Evolutionary conservation across 73 alveolate genomes (phyloP).

Genomic region (Urostyla sp.): DNA sequence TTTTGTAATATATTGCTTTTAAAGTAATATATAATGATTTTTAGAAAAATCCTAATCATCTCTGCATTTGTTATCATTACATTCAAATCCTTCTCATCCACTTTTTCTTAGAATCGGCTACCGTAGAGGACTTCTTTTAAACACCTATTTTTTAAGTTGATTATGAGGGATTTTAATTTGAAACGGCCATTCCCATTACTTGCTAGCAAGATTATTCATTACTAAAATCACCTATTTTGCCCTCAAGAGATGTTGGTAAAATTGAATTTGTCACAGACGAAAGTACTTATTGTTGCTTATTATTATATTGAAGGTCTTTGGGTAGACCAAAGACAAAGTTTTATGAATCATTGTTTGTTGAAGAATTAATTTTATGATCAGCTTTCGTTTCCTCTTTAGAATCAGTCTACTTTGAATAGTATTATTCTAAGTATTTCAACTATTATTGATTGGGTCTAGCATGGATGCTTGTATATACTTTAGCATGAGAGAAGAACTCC

Average conservation of each 20-base stretch:
- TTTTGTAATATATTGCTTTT: too few relatives aligned
- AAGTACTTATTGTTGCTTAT: too few relatives aligned
- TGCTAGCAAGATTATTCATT: background rate
- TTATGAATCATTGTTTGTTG: too few relatives aligned
- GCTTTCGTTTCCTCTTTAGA: conserved; percentile 28
- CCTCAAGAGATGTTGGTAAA: background rate
- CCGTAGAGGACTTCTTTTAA: conserved; percentile 21
- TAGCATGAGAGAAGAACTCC: conserved; percentile 93
- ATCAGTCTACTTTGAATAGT: too few relatives aligned
- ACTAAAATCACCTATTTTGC: background rate
- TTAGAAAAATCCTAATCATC: too few relatives aligned
- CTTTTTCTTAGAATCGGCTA: conserved; percentile 42
- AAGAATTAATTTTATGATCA: too few relatives aligned
- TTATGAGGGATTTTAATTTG: background rate
- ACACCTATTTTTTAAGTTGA: too few relatives aligned
- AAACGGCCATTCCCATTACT: background rate
- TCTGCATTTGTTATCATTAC: too few relatives aligned
- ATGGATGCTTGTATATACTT: conserved; percentile 90
- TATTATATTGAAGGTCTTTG: too few relatives aligned
- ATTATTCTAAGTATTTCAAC: too few relatives aligned
- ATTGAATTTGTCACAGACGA: conserved; percentile 14
- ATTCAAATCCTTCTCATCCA: conserved; percentile 57
- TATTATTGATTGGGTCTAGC: conserved; percentile 73
- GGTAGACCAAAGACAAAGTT: too few relatives aligned
- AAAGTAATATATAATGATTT: too few relatives aligned